Conservation (phyloP, 2,329 filamentous ascomycete genomes). For the Fusarium humuli region DNA sequence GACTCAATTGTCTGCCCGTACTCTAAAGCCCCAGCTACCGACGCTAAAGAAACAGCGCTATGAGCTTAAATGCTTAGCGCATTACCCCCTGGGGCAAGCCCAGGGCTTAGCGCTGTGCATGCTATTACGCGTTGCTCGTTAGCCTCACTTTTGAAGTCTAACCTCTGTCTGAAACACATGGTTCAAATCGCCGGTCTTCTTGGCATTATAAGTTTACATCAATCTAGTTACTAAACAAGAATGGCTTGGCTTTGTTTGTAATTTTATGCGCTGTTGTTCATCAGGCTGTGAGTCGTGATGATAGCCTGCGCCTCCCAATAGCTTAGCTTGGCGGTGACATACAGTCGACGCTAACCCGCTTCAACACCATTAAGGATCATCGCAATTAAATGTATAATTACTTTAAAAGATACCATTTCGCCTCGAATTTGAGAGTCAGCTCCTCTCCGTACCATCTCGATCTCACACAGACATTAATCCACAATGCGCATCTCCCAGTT, state of each 20-base stretch:
- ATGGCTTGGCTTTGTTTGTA: background rate
- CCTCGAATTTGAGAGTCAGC: background rate
- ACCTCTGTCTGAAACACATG: background rate
- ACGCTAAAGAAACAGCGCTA: background rate
- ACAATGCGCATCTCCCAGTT: slow-evolving; percentile 21
- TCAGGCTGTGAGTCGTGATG: background rate
- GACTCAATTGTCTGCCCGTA: background rate
- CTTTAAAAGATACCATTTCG: background rate
- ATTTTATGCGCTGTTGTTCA: background rate
- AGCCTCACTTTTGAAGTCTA: background rate
- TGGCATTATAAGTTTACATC: background rate
- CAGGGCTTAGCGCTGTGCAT: background rate
- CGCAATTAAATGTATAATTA: slow-evolving; percentile 10
- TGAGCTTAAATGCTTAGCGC: background rate
- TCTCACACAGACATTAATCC: fast-evolving
- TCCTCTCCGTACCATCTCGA: background rate
- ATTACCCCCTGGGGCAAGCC: background rate
- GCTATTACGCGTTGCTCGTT: background rate
- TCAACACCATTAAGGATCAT: background rate
- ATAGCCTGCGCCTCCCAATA: background rate
- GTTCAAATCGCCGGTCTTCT: fast-evolving
- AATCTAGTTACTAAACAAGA: background rate
- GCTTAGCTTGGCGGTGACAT: slow-evolving; percentile 31
- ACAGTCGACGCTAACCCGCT: background rate
- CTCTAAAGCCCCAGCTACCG: background rate